Base-by-base conservation (phyloP, 202 grass and related monocot species). In the Saccharum hybrid region DNA sequence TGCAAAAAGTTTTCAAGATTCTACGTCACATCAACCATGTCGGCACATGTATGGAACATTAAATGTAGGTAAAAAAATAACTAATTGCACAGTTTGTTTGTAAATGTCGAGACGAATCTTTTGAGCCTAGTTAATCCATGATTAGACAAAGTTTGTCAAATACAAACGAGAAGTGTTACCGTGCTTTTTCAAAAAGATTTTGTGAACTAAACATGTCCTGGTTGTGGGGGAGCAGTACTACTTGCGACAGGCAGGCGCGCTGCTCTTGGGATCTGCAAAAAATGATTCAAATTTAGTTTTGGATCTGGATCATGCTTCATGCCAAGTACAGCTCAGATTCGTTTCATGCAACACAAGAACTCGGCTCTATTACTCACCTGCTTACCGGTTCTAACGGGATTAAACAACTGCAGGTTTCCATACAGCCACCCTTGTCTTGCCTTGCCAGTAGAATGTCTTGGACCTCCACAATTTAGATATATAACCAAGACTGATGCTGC, bases 221-320 rank as follows among this genome's bases (percentile, higher is more conserved):
- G n/a, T 45, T 83, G 80, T 86, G 88, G 36, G 88, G 48, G 60
- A 72, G 33, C 31, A 52, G 10, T 15, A 74, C 83, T 78, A 85
- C 88, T 63, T 43, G 2, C 72, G 88, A 82, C 88, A 85, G 82
- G 71, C 82, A 54, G 77, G 80, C 65, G 38, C 45, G 43, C 68
- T 39, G 82, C 57, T 87, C 80, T 84, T 81, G 88, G 85, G 85
- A 87, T 90, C 88, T 90, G 88, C 88, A 84, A 87, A 31, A 83
- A 83, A 84, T 84, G 45, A 80, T 87, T 90, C 84, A 90, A 87
- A 84, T 77, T 90, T 84, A 83, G 84, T 59, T 90, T 84, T 87
- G 88, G 88, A 90, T 87, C 88, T 90, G 71, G 71, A 90, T 87
- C 88, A 65, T 71, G 48, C 72, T 45, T 87, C 88, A 59, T 72